Percentiles rank a stretch among this genome's conserved stretches.
Evolutionary conservation across 2,329 filamentous ascomycete genomes (phyloP).

Genomic region (Claviceps pusilla): DNA sequence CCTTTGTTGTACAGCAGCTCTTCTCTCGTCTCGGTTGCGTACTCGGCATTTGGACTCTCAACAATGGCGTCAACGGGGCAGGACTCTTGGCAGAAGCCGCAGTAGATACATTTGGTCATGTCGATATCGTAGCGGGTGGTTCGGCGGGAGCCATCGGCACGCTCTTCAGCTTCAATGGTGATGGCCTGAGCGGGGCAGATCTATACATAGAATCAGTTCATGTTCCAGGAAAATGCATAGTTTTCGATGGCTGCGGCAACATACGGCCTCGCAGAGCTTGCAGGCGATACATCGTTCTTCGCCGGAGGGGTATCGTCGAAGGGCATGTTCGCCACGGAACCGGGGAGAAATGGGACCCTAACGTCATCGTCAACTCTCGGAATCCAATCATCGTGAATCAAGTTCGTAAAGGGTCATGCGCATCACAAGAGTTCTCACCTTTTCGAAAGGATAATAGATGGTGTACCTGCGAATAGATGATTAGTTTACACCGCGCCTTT

Average conservation of each 20-base stretch:
- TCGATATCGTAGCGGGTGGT: slow-evolving; percentile 98
- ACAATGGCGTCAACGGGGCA: slow-evolving; percentile 91
- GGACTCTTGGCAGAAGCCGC: slow-evolving; percentile 96
- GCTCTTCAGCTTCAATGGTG: slow-evolving; percentile 97
- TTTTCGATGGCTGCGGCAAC: slow-evolving; percentile 5
- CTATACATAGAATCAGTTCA: slow-evolving; percentile 17
- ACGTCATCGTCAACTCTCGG: slow-evolving; percentile 8
- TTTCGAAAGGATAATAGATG: slow-evolving; percentile 97
- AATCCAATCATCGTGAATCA: background rate
- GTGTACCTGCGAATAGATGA: slow-evolving; percentile 55
- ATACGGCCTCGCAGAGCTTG: slow-evolving; percentile 90
- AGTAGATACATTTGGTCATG: slow-evolving; percentile 99
- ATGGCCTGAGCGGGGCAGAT: slow-evolving; percentile 97
- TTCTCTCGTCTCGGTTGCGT: slow-evolving; percentile 58
- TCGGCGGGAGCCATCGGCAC: slow-evolving; percentile 83
- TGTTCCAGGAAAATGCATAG: background rate
- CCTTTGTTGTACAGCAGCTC: slow-evolving; percentile 94
- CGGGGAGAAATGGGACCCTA: slow-evolving; percentile 87
- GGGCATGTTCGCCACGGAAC: slow-evolving; percentile 94
- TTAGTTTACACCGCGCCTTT: background rate
- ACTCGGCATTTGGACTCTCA: slow-evolving; percentile 48
- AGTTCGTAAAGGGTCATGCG: background rate
- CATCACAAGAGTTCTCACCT: slow-evolving; percentile 33
- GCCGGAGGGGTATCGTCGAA: slow-evolving; percentile 89
- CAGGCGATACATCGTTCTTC: slow-evolving; percentile 99